Base-by-base conservation (phyloP, 2,329 filamentous ascomycete genomes). In the Aschersonia sp. region DNA sequence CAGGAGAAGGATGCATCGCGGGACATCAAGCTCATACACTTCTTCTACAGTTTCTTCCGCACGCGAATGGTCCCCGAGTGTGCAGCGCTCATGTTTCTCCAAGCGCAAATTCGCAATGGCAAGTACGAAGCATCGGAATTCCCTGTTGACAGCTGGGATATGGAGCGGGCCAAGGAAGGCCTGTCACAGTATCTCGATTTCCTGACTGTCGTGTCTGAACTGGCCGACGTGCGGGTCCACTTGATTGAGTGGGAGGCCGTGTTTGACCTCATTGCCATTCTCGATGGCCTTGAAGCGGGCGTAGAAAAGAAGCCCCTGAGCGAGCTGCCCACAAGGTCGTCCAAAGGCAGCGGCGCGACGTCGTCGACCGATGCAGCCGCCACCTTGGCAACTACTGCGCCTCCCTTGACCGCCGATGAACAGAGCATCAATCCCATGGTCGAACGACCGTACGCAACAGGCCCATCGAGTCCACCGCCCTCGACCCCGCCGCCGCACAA, bases 81-180 rank as follows among this genome's bases (percentile, higher is more conserved):
- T 12, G 86, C 89, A 47, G 89, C 89, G n/a, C 72, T 95, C 39
- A 95, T 97, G 68, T 87, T 92, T 58, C 75, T 95, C 4, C 90
- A 97, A 66, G 86, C 87, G 12, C 84, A 95, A 59, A 94, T 95
- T 35, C 82, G 87, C 41, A 80, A 83, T 41, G 81, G 83, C 32
- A 74, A 81, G 48, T 79, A 83, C 12, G 77, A 90, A 50, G 81
- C 87, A 0, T 80, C 86, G 51, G 89, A 95, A 58, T 97, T 95
- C 57, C 90, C 90, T 0, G 81, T 95, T 2, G 94, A 97, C 57
- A 76, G 88, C 44, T 97, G 90, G 90, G 90, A 97, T 58, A 94
- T 97, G 84, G 90, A 97, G 62, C 80, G 90, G 11, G 90, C 94
- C 49, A 95, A 94, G 62, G 90, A 97, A 58, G 90, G 90, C 1